Evolutionary conservation across 352 stramenopile genomes (phyloP).

Genomic region (Pythium aquatile): DNA sequence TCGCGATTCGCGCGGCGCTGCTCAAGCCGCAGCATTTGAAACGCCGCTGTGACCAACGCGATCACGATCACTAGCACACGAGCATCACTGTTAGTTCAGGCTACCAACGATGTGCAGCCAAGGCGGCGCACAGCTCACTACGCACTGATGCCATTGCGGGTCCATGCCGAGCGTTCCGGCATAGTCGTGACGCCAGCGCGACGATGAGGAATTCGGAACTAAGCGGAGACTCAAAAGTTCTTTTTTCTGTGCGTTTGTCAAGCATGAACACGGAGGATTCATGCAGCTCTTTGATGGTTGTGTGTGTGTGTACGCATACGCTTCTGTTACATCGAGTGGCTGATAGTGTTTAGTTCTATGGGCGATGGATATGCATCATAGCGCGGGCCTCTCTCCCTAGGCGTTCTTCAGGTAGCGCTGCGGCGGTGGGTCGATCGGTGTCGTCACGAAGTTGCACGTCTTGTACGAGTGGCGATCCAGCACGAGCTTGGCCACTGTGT

Average conservation of each 20-base stretch:
- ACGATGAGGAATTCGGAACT: slow-evolving; percentile 8
- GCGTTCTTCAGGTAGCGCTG: slow-evolving; percentile 25
- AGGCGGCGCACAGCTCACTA: neutral
- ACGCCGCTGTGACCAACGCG: slow-evolving; percentile 55
- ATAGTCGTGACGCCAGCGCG: neutral
- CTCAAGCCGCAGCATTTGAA: slow-evolving; percentile 59
- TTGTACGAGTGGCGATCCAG: slow-evolving; percentile 60
- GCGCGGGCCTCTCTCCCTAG: neutral
- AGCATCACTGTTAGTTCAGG: neutral
- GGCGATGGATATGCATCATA: neutral
- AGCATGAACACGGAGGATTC: neutral
- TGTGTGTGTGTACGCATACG: neutral
- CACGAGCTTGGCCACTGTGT: slow-evolving; percentile 47
- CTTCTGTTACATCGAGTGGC: neutral
- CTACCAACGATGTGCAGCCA: neutral
- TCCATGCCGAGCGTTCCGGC: neutral
- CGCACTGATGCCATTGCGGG: slow-evolving; percentile 18
- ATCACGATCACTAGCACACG: slow-evolving; percentile 48
- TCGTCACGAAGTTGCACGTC: slow-evolving; percentile 44
- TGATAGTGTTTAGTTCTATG: slow-evolving; percentile 4
- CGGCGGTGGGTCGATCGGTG: slow-evolving; percentile 23
- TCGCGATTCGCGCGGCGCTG: slow-evolving; percentile 32
- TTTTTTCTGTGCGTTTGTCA: neutral
- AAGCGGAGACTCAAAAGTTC: slow-evolving; percentile 11
- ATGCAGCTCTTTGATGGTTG: neutral